Evolutionary conservation across 140 eudicot species (phyloP), one percentile per base, ranked within the genome.

Genomic region (Flaveria floridana): DNA sequence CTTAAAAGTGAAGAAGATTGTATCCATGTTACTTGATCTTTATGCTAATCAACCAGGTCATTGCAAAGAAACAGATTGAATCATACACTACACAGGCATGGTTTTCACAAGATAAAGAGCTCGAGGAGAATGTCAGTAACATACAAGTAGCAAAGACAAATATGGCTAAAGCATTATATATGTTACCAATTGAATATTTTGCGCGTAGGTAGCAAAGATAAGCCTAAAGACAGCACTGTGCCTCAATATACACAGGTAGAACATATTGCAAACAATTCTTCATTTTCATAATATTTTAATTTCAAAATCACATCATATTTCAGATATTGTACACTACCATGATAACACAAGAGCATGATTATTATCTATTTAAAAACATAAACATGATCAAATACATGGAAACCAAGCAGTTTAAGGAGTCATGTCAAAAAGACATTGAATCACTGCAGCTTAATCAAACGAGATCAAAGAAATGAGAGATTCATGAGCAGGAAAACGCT

Each of bases 241-340:
- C 88, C 96, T 1, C 96, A 93, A 84, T 89, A 84, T 77, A 85
- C 98, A 15, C 83, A 80, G 90, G 97, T 82, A 34, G 8, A 73
- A n/a, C 25, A 37, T 16, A 26, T 74, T 74, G 16, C 11, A 14
- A 23, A 19, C n/a, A 55, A 0, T 39, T 12, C 53, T 55, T 20
- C 23, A 6, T 9, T 21, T 21, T 21, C 37, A 21, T 12, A 58
- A 50, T 21, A 20, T 10, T 5, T 58, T 20, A 9, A 9, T 9
- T 21, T 58, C 2, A 20, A 57, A 58, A 1, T 21, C 14, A 21
- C 12, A 7, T 58, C n/a, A 58, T 58, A 58, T 9, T 58, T 20
- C 65, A 58, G n/a, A 58, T 26, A 4, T 73, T 41, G 30, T 61
- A 46, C 28, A 46, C 41, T 9, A n/a, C 59, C 48, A 63, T 14